Evolutionary conservation across 352 stramenopile species (phyloP), one percentile per base, ranked within the genome.

Genomic region (Saprolegnia parasitica): DNA sequence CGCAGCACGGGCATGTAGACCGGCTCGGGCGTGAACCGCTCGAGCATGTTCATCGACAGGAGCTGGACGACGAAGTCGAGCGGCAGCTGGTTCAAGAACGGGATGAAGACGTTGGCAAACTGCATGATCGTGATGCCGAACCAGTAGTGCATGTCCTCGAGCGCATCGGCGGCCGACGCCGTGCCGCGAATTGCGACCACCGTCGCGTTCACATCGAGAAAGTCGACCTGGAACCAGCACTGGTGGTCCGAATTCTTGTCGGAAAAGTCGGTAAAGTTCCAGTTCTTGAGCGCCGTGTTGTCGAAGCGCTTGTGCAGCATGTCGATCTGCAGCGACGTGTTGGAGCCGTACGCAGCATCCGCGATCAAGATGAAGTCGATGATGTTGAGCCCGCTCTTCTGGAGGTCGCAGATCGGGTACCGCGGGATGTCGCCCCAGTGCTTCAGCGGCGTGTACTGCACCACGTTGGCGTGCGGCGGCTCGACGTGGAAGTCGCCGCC

Each of bases 111-210:
- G 76, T 94, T 90, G 3, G 83, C 84, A 5, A 82, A 81, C 68
- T 94, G 86, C 87, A 95, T 95, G 75, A 93, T 84, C 56, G 76
- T 88, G 56, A 95, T 86, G 21, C 86, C 87, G 54, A 95, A 93
- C 86, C 87, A 93, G 67, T 81, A 95, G 72, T 95, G 86, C 21
- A 95, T 74, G 58, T 95, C 87, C 56, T 95, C 86, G 37, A 95
- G 84, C 24, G 84, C 87, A 55, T 95, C 87, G 0, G 85, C 88
- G 16, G 81, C 87, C 13, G 87, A 92, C 32, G 87, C 87, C 37
- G 87, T 95, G 62, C 87, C 85, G 42, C 87, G 83, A 61, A 95
- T 84, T 0, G 86, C 87, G 32, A 95, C 78, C 42, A 95, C 84
- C 21, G 87, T 95, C 76, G 93, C 87, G 79, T 92, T 93, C 71